Percentiles rank a stretch among this genome's conserved stretches.
Conservation (phyloP, 208 protist species). For the Trypanosoma rangeli region DNA sequence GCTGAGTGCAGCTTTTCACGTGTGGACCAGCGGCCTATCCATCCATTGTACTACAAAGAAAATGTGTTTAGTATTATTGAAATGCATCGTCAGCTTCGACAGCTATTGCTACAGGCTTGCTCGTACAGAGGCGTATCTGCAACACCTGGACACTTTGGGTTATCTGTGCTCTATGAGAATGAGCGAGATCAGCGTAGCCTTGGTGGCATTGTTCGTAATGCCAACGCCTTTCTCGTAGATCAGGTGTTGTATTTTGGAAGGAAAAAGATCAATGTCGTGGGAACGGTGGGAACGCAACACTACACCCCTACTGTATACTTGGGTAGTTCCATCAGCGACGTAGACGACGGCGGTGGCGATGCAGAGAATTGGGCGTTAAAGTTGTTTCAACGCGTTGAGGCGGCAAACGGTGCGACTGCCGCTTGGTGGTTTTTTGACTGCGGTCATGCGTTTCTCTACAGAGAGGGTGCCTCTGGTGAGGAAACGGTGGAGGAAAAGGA, state of each 20-base stretch:
- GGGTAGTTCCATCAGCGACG: slow-evolving; percentile 20
- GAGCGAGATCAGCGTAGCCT: slow-evolving; percentile 86
- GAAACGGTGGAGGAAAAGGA: background rate
- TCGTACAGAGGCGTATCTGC: background rate
- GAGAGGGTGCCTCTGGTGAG: background rate
- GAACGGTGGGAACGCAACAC: slow-evolving; percentile 79
- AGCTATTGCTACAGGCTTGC: slow-evolving; percentile 11
- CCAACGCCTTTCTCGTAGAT: slow-evolving; percentile 88
- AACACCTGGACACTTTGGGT: slow-evolving; percentile 39
- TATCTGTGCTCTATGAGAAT: slow-evolving; percentile 88
- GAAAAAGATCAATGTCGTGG: slow-evolving; percentile 80
- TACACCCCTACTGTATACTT: slow-evolving; percentile 80
- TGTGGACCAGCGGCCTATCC: slow-evolving; percentile 73
- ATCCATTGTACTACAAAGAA: slow-evolving; percentile 61
- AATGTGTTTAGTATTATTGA: slow-evolving; percentile 26
- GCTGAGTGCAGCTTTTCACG: slow-evolving; percentile 35
- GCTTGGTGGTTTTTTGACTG: slow-evolving; percentile 78
- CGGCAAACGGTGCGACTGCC: background rate
- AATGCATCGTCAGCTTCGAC: slow-evolving; percentile 18
- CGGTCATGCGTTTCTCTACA: slow-evolving; percentile 63
- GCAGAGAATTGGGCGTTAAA: background rate
- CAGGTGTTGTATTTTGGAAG: slow-evolving; percentile 76
- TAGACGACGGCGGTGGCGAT: background rate
- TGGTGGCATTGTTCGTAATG: slow-evolving; percentile 81
- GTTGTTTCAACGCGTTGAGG: slow-evolving; percentile 7